Evolutionary conservation across 2,329 filamentous ascomycete species (phyloP), one percentile per base, ranked within the genome.

Genomic region (Septoria linicola): DNA sequence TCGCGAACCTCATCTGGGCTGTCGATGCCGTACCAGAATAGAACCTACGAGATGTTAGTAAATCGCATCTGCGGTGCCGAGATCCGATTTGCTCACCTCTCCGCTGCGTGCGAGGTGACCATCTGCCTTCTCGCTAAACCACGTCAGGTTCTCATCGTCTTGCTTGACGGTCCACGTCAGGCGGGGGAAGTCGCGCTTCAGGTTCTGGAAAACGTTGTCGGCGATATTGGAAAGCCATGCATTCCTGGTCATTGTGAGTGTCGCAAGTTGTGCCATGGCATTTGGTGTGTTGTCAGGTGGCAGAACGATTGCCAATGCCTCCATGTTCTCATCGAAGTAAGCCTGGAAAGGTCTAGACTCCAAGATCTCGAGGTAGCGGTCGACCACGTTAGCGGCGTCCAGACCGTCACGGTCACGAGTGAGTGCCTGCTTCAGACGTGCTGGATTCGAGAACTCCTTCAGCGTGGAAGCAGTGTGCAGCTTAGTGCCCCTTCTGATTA

Each of bases 101-200:
- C 89, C 89, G 16, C 63, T 59, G 49, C 85, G 83, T 57, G 87
- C 89, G 63, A 96, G 81, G 71, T 89, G 96, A 50, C 93, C 92
- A 62, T 96, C 90, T 8, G 92, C 87, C 79, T 96, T 96, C 72
- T 96, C 91, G 62, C 95, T 95, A 78, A 97, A 96, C 93, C 92
- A 97, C 8, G 89, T 91, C 63, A 97, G 77, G 70, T 97, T 96
- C 79, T 97, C 92, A 64, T 97, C 91, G 61, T 95, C 87, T 66
- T 91, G 87, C 75, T 88, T 92, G 54, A 96, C 92, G n/a, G 90
- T 95, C 92, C 91, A 99, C 58, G 89, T 87, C 59, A 97, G 79
- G 73, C 87, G 89, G 49, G 90, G 84, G 70, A 91, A 87, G 67
- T 96, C 92, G 72, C 95, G 95, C 79, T 92, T 95, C 70, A 97